Base-by-base conservation (phyloP, 805 yeast genomes). In the Dipodascopsis tothii region DNA sequence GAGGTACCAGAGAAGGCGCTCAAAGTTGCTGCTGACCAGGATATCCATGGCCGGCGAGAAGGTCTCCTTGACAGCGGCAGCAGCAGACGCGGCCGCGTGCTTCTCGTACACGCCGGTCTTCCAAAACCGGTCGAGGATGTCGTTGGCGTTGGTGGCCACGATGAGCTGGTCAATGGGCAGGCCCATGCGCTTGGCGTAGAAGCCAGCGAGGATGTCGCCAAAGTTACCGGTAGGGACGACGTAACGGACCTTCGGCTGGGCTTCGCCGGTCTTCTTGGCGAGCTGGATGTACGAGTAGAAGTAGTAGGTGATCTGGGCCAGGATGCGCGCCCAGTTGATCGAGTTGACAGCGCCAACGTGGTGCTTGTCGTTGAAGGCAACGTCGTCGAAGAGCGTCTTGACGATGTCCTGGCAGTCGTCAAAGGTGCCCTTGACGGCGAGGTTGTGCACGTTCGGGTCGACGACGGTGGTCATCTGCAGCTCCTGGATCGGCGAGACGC, bases 41-140 rank as follows among this genome's bases (percentile, higher is more conserved):
- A 92, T 92, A 65, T 92, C 99, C 99, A 92, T 92, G 36, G 99
- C 99, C 52, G 99, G 99, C 2, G 96, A 85, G 57, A 80, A 70
- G 9, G 97, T 88, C 27, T 90, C 87, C 61, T 82, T 84, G 37
- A 86, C 97, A 44, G 75, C 77, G 43, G 70, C 70, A 14, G 48
- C 47, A 20, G 52, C 58, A 17, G 52, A 48, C 17, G 37, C 32
- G 22, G 43, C 37, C 14, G 32, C 33, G 21, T 32, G 40, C 71
- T 86, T 88, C 57, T 81, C 87, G 60, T 92, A 92, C 51, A 75
- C 72, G 48, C 96, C 97, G 14, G 87, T 67, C 60, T 81, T 81
- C 66, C 92, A 67, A 71, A 92, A 92, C 67, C 99, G 80, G 68
- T 92, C 85, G 60, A 92, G 75, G 54, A 92, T 92, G 61, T 92